phyloP scores from a whole-genome alignment of 2,329 filamentous ascomycete genomes.

The Blumeria hordei region DNA sequence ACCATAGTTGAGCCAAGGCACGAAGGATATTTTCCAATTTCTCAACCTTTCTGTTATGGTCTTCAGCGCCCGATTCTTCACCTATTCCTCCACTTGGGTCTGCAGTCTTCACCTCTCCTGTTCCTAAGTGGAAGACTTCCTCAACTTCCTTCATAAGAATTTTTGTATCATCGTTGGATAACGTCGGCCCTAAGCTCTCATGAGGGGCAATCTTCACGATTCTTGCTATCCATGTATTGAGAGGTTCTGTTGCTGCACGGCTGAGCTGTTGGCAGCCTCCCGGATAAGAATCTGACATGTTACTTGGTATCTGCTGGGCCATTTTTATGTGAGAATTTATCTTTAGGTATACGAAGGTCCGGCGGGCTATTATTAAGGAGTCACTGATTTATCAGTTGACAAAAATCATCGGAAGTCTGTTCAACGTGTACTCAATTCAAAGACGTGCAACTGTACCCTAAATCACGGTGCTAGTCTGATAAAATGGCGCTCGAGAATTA shows the following conservation, averaged over 20 bases:
- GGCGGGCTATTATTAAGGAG: too few species aligned
- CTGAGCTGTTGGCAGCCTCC: too few species aligned
- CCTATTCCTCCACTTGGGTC: conserved; percentile 8
- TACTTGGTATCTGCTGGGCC: background rate
- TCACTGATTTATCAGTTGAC: too few species aligned
- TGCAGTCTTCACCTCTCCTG: conserved; percentile 2
- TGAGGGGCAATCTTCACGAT: background rate
- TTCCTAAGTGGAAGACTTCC: conserved; percentile 7
- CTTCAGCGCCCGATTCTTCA: conserved; percentile 11
- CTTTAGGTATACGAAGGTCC: too few species aligned
- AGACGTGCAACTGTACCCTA: too few species aligned
- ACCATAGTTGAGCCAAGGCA: conserved; percentile 17
- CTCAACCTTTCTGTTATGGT: conserved; percentile 11
- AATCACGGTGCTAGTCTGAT: too few species aligned
- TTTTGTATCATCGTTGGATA: background rate
- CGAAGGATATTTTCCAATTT: conserved; percentile 8
- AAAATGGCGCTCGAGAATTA: too few species aligned
- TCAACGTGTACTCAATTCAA: too few species aligned
- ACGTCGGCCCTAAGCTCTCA: background rate
- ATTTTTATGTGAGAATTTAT: too few species aligned
- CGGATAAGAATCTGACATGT: background rate
- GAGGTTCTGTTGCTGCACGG: background rate
- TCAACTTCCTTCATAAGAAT: conserved; percentile 6
- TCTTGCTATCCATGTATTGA: background rate
- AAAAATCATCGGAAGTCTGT: too few species aligned